phyloP scores from a whole-genome alignment of 2,329 filamentous ascomycete genomes.

The Aciculosporium take region DNA sequence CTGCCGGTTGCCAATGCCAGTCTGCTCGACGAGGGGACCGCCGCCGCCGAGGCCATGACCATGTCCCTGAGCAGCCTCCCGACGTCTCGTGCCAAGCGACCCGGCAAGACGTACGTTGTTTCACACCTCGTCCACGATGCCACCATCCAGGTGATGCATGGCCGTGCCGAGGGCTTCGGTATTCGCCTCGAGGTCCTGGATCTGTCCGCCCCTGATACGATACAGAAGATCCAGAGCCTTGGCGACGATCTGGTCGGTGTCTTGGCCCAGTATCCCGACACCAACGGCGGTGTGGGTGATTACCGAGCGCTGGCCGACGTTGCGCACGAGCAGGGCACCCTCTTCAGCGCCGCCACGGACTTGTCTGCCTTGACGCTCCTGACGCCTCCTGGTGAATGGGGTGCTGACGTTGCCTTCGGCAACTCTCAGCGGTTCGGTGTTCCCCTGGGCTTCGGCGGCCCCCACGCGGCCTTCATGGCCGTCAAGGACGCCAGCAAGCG shows the following conservation, averaged over 20 bases:
- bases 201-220: slow-evolving; percentile 46
- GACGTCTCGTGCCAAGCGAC: slow-evolving; percentile 53
- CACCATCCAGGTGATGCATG: slow-evolving; percentile 70
- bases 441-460: slow-evolving; percentile 80
- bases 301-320: slow-evolving; percentile 60
- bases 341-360: slow-evolving; percentile 81
- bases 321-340: slow-evolving; percentile 63
- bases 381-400: slow-evolving; percentile 84
- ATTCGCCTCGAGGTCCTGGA: slow-evolving; percentile 65
- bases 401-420: slow-evolving; percentile 88
- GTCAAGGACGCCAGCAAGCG: slow-evolving; percentile 84
- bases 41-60: slow-evolving; percentile 91
- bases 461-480: slow-evolving; percentile 94
- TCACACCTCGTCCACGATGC: slow-evolving; percentile 73
- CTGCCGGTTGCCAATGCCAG: slow-evolving; percentile 84
- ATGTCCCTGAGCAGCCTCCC: slow-evolving; percentile 70
- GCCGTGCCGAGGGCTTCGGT: slow-evolving; percentile 81
- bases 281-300: slow-evolving; percentile 64
- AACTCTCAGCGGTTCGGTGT: slow-evolving; percentile 86
- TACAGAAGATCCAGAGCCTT: slow-evolving; percentile 53
- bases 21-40: slow-evolving; percentile 79
- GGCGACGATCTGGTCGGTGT: slow-evolving; percentile 78
- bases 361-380: slow-evolving; percentile 75
- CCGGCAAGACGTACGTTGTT: slow-evolving; percentile 70
- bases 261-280: slow-evolving; percentile 90